Base-by-base conservation (phyloP, 495 filamentous ascomycete species). In the Aspergillus steynii region DNA sequence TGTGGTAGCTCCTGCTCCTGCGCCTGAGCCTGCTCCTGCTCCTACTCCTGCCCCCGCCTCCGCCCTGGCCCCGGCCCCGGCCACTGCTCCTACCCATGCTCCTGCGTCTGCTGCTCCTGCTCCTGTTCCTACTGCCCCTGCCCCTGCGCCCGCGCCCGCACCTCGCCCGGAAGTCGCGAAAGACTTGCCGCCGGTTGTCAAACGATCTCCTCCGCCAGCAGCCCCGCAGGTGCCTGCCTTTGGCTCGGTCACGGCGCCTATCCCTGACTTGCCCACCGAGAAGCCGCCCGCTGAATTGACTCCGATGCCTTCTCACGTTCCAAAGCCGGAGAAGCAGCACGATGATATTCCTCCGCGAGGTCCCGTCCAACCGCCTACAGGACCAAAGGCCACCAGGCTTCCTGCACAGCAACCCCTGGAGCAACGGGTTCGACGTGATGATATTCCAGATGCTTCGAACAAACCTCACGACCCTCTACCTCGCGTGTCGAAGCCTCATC, bases 191-290 rank as follows among this genome's bases (percentile, higher is more conserved):
- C 66, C 72, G 25, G 72, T 64, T 56, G 58, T 65, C 55, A 76
- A 79, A 60, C 64, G 76, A 28, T 81, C 90, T 26, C 88, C 91
- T 10, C 91, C 91, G 20, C 90, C 90, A n/a, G 79, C 90, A 53
- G 88, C 89, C 45, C 90, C 91, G 12, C 87, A 90, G 34, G 91
- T 93, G 3, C 91, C 91, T 20, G 88, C 90, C 2, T 94, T 96
- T 78, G 90, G 90, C 10, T 90, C 88, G 12, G 67, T 81, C 1
- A 65, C 70, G 27, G 66, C 72, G 20, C 73, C 68, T 29, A 76
- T 74, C 28, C 70, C 70, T 6, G 66, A 64, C 51, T 48, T 64
- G 10, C 62, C 67, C n/a, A 15, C 59, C 2, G 59, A 68, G 20
- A 82, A 80, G 66, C 65, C 65, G 20, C 29, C 62, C 2, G 29